Conservation (phyloP, 495 filamentous ascomycete genomes). For the Paragyromitra xinjiangensis region DNA sequence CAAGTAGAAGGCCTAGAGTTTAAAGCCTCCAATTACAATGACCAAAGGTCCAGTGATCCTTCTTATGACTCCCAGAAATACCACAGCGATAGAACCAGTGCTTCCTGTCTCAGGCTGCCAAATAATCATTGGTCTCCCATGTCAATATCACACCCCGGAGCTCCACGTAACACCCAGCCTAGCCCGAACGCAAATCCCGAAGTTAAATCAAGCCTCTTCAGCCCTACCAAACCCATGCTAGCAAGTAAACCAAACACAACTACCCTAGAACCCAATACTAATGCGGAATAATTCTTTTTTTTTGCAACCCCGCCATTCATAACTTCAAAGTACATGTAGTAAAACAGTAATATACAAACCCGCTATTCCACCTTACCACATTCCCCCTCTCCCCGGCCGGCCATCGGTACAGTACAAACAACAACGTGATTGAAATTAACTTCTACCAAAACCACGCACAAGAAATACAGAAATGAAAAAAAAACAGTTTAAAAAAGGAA, state of each 20-base stretch:
- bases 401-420: slow-evolving; percentile 41
- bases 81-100: too few relatives aligned
- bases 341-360: slow-evolving; percentile 50
- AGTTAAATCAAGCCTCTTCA: not conserved
- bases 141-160: not conserved
- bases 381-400: not conserved
- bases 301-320: slow-evolving; percentile 24
- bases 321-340: slow-evolving; percentile 33
- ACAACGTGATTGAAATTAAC: slow-evolving; percentile 42
- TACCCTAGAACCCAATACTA: slow-evolving; percentile 7
- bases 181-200: not conserved
- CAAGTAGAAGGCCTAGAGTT: too few relatives aligned
- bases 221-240: not conserved
- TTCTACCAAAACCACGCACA: slow-evolving; percentile 48
- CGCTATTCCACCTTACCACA: slow-evolving; percentile 31
- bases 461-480: slow-evolving; percentile 33
- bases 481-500: not conserved
- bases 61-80: too few relatives aligned
- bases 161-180: not conserved
- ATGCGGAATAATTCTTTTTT: slow-evolving; percentile 4
- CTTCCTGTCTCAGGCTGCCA: too few relatives aligned
- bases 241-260: not conserved
- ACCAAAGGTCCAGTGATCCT: too few relatives aligned
- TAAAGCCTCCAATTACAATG: too few relatives aligned
- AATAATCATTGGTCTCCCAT: too few relatives aligned